Conservation (phyloP, 2,329 filamentous ascomycete genomes). For the Rhynchosporium graminicola region DNA sequence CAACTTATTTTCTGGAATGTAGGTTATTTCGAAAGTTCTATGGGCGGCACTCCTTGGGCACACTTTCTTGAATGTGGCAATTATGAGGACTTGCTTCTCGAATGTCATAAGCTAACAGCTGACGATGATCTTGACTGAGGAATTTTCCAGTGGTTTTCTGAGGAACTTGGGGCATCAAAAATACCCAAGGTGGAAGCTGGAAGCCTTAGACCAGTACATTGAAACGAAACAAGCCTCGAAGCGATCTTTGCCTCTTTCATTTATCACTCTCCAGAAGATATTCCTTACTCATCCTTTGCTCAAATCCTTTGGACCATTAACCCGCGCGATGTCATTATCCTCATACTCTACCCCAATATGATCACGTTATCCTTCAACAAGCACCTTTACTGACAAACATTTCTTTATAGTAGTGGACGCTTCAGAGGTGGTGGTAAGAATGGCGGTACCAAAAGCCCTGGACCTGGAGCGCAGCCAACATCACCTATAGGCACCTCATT, state of each 20-base stretch:
- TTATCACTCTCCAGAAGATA: too few species aligned
- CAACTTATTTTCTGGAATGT: constrained; percentile 43
- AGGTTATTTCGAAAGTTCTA: constrained; percentile 28
- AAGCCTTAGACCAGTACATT: background rate
- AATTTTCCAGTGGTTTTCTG: background rate
- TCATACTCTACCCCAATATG: background rate
- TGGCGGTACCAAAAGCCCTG: constrained; percentile 54
- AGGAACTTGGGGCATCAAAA: background rate
- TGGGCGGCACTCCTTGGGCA: constrained; percentile 3
- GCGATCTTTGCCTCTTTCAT: background rate
- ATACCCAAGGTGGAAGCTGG: background rate
- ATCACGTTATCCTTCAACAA: constrained; percentile 1
- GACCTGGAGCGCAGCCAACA: constrained; percentile 49
- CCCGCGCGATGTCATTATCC: background rate
- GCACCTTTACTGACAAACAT: constrained; percentile 32
- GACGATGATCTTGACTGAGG: background rate
- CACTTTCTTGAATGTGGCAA: background rate
- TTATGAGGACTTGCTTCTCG: constrained; percentile 1
- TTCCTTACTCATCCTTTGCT: background rate
- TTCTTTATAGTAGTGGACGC: constrained; percentile 53
- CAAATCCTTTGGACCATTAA: background rate
- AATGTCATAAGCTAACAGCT: background rate
- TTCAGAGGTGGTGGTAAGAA: constrained; percentile 58
- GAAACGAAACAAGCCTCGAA: constrained; percentile 4
- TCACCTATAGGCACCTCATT: constrained; percentile 46